Evolutionary conservation across 345 rosid species (phyloP), one percentile per base, ranked within the genome.

Genomic region (Gossypium stocksii): DNA sequence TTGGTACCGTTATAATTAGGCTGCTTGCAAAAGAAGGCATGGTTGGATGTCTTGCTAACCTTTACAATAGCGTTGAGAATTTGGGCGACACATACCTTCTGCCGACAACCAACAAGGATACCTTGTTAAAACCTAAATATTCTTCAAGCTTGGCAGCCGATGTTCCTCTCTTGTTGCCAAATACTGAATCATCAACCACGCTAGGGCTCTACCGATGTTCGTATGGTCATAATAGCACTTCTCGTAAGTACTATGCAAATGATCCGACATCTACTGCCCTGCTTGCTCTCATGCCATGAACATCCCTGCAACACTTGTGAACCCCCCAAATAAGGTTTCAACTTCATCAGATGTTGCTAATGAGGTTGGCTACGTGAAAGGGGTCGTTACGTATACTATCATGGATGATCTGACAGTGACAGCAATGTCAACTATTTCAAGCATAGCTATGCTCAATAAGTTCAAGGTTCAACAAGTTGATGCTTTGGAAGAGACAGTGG

Each of bases 301-400:
- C 20, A 1, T 2, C 2, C 22, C 2, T 0, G 9, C 0, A 52
- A 52, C 10, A 17, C 3, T 17, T 52, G 57, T 52, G 1, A 52
- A 1, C 20, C 10, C 57, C 57, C 2, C 0, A 17, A 52, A 52
- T 7, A 52, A 17, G 20, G 57, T 1, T 7, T 52, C 57, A 17
- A 17, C 57, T 17, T 16, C 57, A 52, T 52, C 11, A 17, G 17
- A 22, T 52, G 6, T 19, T 16, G 20, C 1, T 16, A 52, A 25
- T 16, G 65, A 70, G 63, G 78, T 71, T 11, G 88, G 86, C 3
- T 86, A 60, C 20, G 82, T 77, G 34, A 83, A 77, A 61, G 81
- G 78, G 2, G 49, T 74, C 8, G 74, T 82, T 4, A 82, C 78
- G 0, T 82, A 77, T 52, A 80, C 73, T 79, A 79, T 82, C 60